phyloP scores from a whole-genome alignment of 306 rosid species.

The Vigna reflexopilosa region DNA sequence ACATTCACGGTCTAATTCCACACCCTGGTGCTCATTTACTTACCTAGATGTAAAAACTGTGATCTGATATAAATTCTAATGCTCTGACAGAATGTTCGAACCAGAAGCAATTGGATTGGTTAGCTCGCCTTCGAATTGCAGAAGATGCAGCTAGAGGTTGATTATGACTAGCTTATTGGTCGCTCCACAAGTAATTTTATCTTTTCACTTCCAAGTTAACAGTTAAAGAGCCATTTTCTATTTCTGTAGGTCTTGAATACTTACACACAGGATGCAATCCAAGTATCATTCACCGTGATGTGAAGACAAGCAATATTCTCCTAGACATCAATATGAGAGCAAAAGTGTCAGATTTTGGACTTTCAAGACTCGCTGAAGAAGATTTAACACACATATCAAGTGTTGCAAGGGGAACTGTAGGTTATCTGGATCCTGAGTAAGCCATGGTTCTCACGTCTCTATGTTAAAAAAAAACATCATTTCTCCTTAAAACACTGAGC shows the following conservation, averaged over 20 bases:
- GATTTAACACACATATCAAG: conserved; percentile 95
- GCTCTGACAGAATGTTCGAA: conserved; percentile 60
- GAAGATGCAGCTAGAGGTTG: conserved; percentile 92
- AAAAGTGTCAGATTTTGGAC: conserved; percentile 95
- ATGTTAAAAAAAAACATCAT: conserved; percentile 15
- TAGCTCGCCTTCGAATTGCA: conserved; percentile 82
- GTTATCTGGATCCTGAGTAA: conserved; percentile 98
- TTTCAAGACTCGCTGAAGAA: conserved; percentile 91
- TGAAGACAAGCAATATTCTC: conserved; percentile 94
- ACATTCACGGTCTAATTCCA: conserved; percentile 69
- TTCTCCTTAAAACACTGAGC: conserved; percentile 36
- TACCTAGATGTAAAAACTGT: conserved; percentile 7
- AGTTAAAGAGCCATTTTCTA: too few relatives aligned
- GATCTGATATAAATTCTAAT: conserved; percentile 36
- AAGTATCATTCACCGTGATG: conserved; percentile 93
- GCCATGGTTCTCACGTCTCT: conserved; percentile 37
- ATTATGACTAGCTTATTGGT: too few relatives aligned
- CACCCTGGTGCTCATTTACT: conserved; percentile 38
- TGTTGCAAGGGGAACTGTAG: conserved; percentile 92
- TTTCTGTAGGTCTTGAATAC: conserved; percentile 68
- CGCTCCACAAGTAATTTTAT: too few relatives aligned
- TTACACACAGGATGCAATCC: conserved; percentile 99
- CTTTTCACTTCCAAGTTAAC: too few relatives aligned
- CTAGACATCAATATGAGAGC: conserved; percentile 97
- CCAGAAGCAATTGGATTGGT: conserved; percentile 76